Base-by-base conservation (phyloP, 116 monocot genomes). In the Papilionanthe hybrid region DNA sequence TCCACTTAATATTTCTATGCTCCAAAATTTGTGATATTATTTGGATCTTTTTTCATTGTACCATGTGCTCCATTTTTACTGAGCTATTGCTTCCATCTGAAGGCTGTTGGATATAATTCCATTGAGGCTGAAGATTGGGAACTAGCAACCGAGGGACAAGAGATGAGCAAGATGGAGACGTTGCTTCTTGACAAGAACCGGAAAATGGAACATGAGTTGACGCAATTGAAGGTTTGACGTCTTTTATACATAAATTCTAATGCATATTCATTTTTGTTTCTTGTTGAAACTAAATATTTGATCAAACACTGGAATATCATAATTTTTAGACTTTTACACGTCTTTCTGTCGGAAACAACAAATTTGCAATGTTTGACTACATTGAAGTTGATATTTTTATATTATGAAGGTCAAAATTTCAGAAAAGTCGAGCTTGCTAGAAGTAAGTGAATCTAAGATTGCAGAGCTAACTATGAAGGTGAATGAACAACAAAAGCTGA, bases 111-210 rank as follows among this genome's bases (percentile, higher is more conserved):
- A 45, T 97, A 97, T 82, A 97, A 97, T 79, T 94, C 97, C 78
- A 97, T 94, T 79, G 97, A 97, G 83, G 91, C 97, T 83, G 97
- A 97, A 88, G 97, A 97, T 83, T 97, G 97, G 97, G 97, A 97
- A 85, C 57, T 94, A 76, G 97, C 97, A 82, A 90, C 92, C 29
- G 86, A 85, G 75, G 91, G 92, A 50, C 91, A 97, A 84, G 97
- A 97, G 89, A 94, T 97, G 94, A 97, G 97, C 85, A 97, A 97
- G 88, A 73, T 97, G 79, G 97, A 97, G 86, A 89, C 92, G 17
- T 84, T 97, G 78, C 86, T 97, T 45, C 94, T 97, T 85, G 97
- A 97, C 82, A 97, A 97, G 82, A 97, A 97, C 78, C 72, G 89
- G 48, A 97, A 97, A 94, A 94, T 97, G 97, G 97, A 97, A 82